A percentile compares a stretch with the other conserved stretches of the same genome.
These are phyloP conservation scores for Aureobasidium lini DNA, from an alignment of 2,329 filamentous ascomycete genomes.

Conservation along the genomic window DNA sequence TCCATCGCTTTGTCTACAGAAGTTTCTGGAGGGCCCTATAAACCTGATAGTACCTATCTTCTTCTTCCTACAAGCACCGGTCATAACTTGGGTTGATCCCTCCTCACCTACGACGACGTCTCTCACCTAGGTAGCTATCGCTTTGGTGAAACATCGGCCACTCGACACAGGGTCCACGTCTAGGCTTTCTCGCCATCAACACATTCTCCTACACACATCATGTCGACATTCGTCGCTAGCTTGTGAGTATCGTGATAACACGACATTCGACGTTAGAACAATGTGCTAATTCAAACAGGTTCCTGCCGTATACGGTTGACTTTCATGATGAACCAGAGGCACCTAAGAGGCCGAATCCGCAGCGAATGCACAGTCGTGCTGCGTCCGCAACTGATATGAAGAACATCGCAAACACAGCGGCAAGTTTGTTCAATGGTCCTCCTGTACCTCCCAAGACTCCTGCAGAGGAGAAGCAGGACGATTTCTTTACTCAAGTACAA, in stretches of 20 bases:
- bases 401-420: slow-evolving; percentile 10
- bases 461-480: slow-evolving; percentile 26
- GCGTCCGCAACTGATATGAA: slow-evolving; percentile 4
- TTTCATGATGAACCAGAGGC: slow-evolving; percentile 56
- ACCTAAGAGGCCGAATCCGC: slow-evolving; percentile 1
- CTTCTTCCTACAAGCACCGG: neutral
- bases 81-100: neutral
- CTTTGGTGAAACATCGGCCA: neutral
- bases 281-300: slow-evolving; percentile 45
- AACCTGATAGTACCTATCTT: neutral
- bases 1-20: slow-evolving; percentile 8
- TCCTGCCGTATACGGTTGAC: slow-evolving; percentile 85
- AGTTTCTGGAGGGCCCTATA: slow-evolving; percentile 12
- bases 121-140: neutral
- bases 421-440: slow-evolving; percentile 34
- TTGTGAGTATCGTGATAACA: slow-evolving; percentile 22
- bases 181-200: neutral
- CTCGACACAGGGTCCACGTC: neutral
- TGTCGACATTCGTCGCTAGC: slow-evolving; percentile 17
- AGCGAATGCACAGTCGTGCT: slow-evolving; percentile 7
- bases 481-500: slow-evolving; percentile 39
- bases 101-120: neutral
- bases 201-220: neutral
- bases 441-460: slow-evolving; percentile 40
- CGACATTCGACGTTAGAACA: neutral